phyloP scores from a whole-genome alignment of 768 basidiomycete species.

The Kwoniella mangroviensis region DNA sequence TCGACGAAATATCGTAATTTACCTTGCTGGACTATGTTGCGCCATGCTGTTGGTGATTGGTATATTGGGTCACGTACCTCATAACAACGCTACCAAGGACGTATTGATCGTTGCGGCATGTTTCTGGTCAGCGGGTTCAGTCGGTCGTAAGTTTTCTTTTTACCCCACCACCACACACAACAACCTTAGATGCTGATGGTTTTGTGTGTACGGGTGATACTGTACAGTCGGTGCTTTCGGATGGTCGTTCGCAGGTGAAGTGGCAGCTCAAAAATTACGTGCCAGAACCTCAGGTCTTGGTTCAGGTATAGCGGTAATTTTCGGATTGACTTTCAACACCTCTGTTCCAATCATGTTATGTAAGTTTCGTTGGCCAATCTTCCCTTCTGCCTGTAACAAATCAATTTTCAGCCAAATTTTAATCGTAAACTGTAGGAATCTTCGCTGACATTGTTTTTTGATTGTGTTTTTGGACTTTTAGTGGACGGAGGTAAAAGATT shows the following conservation, averaged over 20 bases:
- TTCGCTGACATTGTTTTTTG: too few species aligned
- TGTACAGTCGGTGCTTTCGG: conserved; percentile 24
- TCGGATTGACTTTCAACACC: conserved; percentile 34
- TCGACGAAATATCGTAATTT: conserved; percentile 29
- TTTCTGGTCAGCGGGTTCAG: conserved; percentile 27
- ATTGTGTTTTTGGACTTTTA: not conserved
- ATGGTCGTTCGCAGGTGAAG: conserved; percentile 32
- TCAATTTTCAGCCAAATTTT: not conserved
- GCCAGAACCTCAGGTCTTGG: conserved; percentile 35
- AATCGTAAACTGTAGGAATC: not conserved
- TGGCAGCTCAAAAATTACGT: conserved; percentile 24
- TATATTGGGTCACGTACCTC: conserved; percentile 25
- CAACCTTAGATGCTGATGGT: too few species aligned
- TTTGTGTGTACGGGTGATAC: too few species aligned
- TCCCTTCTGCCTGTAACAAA: not conserved
- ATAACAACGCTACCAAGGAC: conserved; percentile 16
- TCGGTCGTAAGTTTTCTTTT: conserved; percentile 20
- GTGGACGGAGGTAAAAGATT: conserved; percentile 23
- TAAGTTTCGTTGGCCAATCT: not conserved
- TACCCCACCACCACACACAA: not conserved
- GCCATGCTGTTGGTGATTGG: conserved; percentile 31
- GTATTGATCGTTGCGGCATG: conserved; percentile 20
- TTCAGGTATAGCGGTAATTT: conserved; percentile 26
- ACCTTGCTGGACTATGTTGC: conserved; percentile 12
- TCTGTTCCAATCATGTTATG: conserved; percentile 31